These are phyloP conservation scores for Gelatoporia subvermispora DNA, from an alignment of 768 basidiomycete species.

Conservation along the genomic window DNA sequence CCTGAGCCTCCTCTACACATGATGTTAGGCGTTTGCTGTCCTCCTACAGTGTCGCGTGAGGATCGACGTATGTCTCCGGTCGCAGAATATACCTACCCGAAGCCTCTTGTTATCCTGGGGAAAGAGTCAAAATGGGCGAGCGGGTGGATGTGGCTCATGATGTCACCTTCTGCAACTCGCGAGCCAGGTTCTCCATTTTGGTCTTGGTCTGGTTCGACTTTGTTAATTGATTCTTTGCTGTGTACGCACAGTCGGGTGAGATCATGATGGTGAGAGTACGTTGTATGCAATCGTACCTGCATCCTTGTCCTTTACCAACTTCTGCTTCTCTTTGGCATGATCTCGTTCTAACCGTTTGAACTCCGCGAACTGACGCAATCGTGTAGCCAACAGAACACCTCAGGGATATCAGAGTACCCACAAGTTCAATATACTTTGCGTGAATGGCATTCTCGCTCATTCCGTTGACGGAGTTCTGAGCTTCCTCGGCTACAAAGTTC, in stretches of 20 bases:
- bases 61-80: slow-evolving; percentile 41
- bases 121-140: slow-evolving; percentile 12
- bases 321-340: slow-evolving; percentile 90
- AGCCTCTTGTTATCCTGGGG: slow-evolving; percentile 83
- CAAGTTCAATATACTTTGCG: slow-evolving; percentile 84
- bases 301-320: slow-evolving; percentile 86
- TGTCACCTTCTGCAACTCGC: slow-evolving; percentile 81
- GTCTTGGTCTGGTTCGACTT: slow-evolving; percentile 87
- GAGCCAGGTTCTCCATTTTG: slow-evolving; percentile 86
- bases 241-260: slow-evolving; percentile 7
- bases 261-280: slow-evolving; percentile 1
- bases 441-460: slow-evolving; percentile 81
- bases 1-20: slow-evolving; percentile 82
- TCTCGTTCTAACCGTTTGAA: slow-evolving; percentile 83
- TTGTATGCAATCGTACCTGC: slow-evolving; percentile 54
- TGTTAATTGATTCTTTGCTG: slow-evolving; percentile 79
- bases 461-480: slow-evolving; percentile 79
- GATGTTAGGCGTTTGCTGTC: slow-evolving; percentile 77
- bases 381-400: background rate
- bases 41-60: slow-evolving; percentile 46
- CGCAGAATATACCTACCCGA: slow-evolving; percentile 50
- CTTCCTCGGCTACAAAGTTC: slow-evolving; percentile 67
- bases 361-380: slow-evolving; percentile 70
- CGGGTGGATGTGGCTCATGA: background rate
- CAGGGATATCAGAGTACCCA: slow-evolving; percentile 33